Conservation (phyloP, 2,329 filamentous ascomycete species). For the Dothiorella sarmentorum region DNA sequence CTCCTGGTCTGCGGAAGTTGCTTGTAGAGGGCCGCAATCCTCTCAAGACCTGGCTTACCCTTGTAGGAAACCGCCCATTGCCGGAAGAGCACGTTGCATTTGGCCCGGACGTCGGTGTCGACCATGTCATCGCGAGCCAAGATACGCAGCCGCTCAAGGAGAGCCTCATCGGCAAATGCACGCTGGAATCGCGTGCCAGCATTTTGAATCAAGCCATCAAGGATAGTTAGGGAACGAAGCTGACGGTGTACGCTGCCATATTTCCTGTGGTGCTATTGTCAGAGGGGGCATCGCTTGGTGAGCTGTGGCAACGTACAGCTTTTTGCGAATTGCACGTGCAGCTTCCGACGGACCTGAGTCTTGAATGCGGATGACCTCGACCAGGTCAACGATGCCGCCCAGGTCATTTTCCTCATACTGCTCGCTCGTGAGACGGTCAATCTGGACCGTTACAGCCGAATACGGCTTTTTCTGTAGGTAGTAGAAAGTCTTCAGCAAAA, state of each 20-base stretch:
- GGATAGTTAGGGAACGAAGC: slow-evolving; percentile 78
- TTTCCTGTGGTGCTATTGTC: slow-evolving; percentile 55
- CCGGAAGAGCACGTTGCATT: slow-evolving; percentile 81
- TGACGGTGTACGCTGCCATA: slow-evolving; percentile 95
- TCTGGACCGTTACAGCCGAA: slow-evolving; percentile 86
- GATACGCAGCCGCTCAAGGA: slow-evolving; percentile 86
- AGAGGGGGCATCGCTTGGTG: neutral
- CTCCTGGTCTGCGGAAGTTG: slow-evolving; percentile 62
- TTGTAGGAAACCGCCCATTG: slow-evolving; percentile 85
- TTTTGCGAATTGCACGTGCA: slow-evolving; percentile 89
- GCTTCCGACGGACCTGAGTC: slow-evolving; percentile 82
- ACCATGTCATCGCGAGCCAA: slow-evolving; percentile 81
- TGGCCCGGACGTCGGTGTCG: slow-evolving; percentile 79
- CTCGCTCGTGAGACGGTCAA: slow-evolving; percentile 88
- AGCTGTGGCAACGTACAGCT: slow-evolving; percentile 57
- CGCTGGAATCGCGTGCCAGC: slow-evolving; percentile 83
- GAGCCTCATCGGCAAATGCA: slow-evolving; percentile 81
- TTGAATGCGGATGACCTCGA: slow-evolving; percentile 91
- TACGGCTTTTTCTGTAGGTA: slow-evolving; percentile 69
- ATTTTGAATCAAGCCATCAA: slow-evolving; percentile 94
- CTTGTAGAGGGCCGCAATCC: slow-evolving; percentile 74
- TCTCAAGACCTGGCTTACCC: slow-evolving; percentile 72
- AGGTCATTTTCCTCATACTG: slow-evolving; percentile 87
- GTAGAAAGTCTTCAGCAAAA: slow-evolving; percentile 14
- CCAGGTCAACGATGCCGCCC: slow-evolving; percentile 86